Evolutionary conservation across 345 rosid species (phyloP).

Genomic region (Linum trigynum): DNA sequence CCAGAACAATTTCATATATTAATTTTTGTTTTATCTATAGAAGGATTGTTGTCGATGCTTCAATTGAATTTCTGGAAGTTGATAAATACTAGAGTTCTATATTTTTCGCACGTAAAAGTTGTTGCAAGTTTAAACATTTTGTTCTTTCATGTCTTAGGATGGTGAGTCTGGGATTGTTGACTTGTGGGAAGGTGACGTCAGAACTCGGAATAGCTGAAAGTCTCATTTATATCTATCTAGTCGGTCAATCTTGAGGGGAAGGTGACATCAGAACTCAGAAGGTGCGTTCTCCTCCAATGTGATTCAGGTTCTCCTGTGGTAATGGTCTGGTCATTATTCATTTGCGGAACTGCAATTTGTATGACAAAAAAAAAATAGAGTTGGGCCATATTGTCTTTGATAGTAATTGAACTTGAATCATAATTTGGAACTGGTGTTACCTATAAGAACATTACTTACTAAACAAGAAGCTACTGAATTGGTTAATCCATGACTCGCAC

Average conservation of each 20-base stretch:
- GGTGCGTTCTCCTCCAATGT: constrained; percentile 26
- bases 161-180: constrained; percentile 47
- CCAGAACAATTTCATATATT: no score
- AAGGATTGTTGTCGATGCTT: no score
- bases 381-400: no score
- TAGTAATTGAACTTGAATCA: no score
- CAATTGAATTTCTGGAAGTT: neutral
- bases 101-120: neutral
- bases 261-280: constrained; percentile 30
- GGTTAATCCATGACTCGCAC: no score
- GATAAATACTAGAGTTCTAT: neutral
- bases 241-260: constrained; percentile 29
- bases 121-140: neutral
- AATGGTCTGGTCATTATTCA: neutral
- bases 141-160: constrained; percentile 24
- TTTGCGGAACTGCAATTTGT: no score
- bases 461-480: no score
- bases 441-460: no score
- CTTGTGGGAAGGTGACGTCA: constrained; percentile 39
- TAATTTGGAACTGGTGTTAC: no score
- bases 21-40: no score
- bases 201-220: neutral
- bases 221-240: neutral
- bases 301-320: neutral
- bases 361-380: no score